A percentile compares a stretch with the other conserved stretches of the same genome.
Evolutionary conservation across 2,329 filamentous ascomycete genomes (phyloP).

Genomic region (Nigrospora sphaerica): DNA sequence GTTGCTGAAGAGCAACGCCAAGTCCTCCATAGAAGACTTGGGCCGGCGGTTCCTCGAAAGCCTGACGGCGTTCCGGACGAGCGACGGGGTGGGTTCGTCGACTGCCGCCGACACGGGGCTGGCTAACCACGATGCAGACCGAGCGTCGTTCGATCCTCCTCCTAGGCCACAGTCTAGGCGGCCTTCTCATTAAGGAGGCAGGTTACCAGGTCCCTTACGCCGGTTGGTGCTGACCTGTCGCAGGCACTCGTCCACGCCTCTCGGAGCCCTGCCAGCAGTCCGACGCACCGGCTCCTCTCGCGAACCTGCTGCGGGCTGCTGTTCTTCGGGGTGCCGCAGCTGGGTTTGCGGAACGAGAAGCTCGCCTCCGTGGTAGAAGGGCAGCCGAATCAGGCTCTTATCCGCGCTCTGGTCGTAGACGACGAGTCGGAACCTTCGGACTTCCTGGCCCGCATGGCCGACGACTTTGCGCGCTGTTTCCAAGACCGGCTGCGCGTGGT

Average conservation of each 20-base stretch:
- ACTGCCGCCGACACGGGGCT: neutral
- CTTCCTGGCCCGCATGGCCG: conserved; percentile 9
- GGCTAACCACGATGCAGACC: conserved; percentile 6
- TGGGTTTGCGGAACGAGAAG: conserved; percentile 12
- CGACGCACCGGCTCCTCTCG: conserved; percentile 2
- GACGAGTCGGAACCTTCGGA: conserved; percentile 12
- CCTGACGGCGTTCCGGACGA: conserved; percentile 7
- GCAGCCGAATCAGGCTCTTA: conserved; percentile 14
- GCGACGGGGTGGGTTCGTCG: conserved; percentile 6
- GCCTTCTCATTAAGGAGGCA: conserved; percentile 18
- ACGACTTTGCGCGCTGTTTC: conserved; percentile 11
- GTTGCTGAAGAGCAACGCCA: conserved; percentile 11
- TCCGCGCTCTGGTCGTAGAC: conserved; percentile 12
- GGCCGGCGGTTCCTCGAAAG: conserved; percentile 7
- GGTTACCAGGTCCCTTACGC: no score
- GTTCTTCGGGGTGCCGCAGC: conserved; percentile 21
- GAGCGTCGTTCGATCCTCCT: conserved; percentile 12
- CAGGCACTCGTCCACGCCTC: conserved; percentile 11
- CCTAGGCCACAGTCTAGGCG: conserved; percentile 18
- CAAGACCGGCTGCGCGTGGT: conserved; percentile 10
- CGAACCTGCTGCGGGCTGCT: no score
- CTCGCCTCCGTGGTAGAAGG: conserved; percentile 12
- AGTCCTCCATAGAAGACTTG: conserved; percentile 13
- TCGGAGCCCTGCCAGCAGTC: conserved; percentile 1
- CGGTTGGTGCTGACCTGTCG: no score